phyloP scores from a whole-genome alignment of 2,329 filamentous ascomycete species.

The Fusarium tupiense region DNA sequence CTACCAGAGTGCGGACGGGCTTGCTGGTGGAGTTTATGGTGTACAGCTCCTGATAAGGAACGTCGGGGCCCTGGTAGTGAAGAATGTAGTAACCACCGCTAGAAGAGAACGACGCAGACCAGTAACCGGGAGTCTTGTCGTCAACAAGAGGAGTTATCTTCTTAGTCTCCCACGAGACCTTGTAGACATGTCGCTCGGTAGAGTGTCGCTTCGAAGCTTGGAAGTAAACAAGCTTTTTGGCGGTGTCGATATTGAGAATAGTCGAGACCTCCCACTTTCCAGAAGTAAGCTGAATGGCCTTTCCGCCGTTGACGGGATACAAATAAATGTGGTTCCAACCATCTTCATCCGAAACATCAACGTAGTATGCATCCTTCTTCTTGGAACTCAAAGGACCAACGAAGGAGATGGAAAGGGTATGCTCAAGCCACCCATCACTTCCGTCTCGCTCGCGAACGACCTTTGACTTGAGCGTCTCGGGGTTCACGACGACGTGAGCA shows the following conservation, averaged over 20 bases:
- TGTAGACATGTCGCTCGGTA: constrained; percentile 75
- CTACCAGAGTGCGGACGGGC: constrained; percentile 66
- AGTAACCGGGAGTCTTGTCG: constrained; percentile 66
- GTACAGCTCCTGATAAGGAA: constrained; percentile 76
- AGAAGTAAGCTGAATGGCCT: constrained; percentile 66
- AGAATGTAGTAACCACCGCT: constrained; percentile 72
- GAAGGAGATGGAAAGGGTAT: constrained; percentile 65
- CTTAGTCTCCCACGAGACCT: constrained; percentile 66
- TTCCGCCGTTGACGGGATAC: constrained; percentile 65
- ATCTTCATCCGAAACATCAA: constrained; percentile 73
- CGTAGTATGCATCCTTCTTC: constrained; percentile 61
- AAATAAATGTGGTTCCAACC: constrained; percentile 78
- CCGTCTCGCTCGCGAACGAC: constrained; percentile 67
- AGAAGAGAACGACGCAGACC: constrained; percentile 72
- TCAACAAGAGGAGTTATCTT: constrained; percentile 70
- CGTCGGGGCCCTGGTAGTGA: constrained; percentile 70
- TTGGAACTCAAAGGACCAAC: constrained; percentile 57
- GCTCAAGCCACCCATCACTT: constrained; percentile 70
- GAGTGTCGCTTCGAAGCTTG: constrained; percentile 72
- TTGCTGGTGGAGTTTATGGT: constrained; percentile 60
- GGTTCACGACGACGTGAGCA: constrained; percentile 69
- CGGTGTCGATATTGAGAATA: constrained; percentile 68
- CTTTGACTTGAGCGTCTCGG: constrained; percentile 55
- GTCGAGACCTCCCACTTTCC: constrained; percentile 73
- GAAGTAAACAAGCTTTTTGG: constrained; percentile 69